A percentile compares a stretch with the other conserved stretches of the same genome.
Evolutionary conservation across 352 stramenopile species (phyloP).

Genomic region (Globisporangium lucens): DNA sequence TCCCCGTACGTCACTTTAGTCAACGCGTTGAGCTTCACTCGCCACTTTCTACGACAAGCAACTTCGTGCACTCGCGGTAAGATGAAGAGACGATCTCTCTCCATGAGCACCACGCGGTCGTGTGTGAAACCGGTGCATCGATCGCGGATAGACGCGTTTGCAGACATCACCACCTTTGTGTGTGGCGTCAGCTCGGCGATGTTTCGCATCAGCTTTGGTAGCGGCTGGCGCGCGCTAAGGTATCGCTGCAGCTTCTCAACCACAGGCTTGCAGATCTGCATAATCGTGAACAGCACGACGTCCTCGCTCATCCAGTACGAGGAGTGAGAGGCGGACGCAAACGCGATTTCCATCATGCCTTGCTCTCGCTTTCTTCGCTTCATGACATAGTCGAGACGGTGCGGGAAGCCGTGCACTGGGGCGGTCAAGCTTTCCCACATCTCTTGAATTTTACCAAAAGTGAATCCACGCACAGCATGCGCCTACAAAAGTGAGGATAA

Average conservation of each 20-base stretch:
- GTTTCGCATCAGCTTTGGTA: conserved; percentile 71
- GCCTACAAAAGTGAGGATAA: conserved; percentile 25
- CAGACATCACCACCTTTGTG: conserved; percentile 56
- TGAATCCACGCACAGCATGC: conserved; percentile 56
- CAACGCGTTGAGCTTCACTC: conserved; percentile 42
- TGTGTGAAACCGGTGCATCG: conserved; percentile 74
- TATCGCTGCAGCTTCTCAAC: conserved; percentile 80
- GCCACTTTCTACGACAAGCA: conserved; percentile 69
- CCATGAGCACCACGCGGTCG: conserved; percentile 72
- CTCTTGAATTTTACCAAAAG: conserved; percentile 77
- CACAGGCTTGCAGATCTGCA: conserved; percentile 83
- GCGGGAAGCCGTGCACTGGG: conserved; percentile 68
- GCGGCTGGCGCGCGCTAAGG: conserved; percentile 65
- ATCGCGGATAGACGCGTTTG: conserved; percentile 75
- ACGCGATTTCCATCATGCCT: conserved; percentile 86
- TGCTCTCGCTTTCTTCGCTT: conserved; percentile 72
- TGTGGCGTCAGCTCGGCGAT: conserved; percentile 81
- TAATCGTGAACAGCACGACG: conserved; percentile 82
- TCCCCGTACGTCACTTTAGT: conserved; percentile 70
- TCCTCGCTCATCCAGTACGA: conserved; percentile 90
- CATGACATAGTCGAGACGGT: conserved; percentile 81
- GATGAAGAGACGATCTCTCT: conserved; percentile 67
- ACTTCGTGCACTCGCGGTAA: conserved; percentile 60
- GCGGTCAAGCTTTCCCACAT: conserved; percentile 66
- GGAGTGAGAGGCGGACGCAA: conserved; percentile 77